Conservation (phyloP, 2,329 filamentous ascomycete genomes). For the Trichoderma brevicompactum region DNA sequence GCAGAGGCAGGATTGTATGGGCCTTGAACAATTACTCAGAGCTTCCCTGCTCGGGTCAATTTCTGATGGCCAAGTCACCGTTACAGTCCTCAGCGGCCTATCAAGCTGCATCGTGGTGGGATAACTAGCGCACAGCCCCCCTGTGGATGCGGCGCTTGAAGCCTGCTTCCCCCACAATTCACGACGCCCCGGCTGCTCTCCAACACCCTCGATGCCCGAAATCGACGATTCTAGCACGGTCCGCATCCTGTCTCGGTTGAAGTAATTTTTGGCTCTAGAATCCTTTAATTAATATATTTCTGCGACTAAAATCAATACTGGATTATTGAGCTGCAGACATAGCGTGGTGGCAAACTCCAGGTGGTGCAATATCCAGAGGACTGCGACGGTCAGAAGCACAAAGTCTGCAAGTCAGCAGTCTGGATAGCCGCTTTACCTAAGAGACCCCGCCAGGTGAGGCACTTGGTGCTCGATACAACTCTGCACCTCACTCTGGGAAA, state of each 20-base stretch:
- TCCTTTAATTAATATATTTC: constrained; percentile 5
- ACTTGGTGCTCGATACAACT: constrained; percentile 20
- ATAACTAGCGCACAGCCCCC: constrained; percentile 18
- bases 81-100: constrained; percentile 24
- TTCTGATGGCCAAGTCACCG: constrained; percentile 21
- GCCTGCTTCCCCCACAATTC: constrained; percentile 24
- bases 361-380: constrained; percentile 6
- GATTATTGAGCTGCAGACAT: constrained; percentile 14
- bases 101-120: constrained; percentile 26
- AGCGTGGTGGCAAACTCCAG: constrained; percentile 17
- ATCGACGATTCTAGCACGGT: background rate
- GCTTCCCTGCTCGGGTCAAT: constrained; percentile 4
- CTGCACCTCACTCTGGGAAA: background rate
- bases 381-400: background rate
- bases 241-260: background rate
- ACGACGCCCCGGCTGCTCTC: constrained; percentile 1
- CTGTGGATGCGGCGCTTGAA: constrained; percentile 14
- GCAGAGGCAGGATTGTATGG: constrained; percentile 4
- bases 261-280: background rate
- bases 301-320: background rate
- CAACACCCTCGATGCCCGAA: background rate
- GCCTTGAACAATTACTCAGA: background rate
- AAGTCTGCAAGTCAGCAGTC: constrained; percentile 4
- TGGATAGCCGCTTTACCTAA: constrained; percentile 4
- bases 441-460: constrained; percentile 15